Base-by-base conservation (phyloP, 768 basidiomycete genomes). In the Clavulina sp. region DNA sequence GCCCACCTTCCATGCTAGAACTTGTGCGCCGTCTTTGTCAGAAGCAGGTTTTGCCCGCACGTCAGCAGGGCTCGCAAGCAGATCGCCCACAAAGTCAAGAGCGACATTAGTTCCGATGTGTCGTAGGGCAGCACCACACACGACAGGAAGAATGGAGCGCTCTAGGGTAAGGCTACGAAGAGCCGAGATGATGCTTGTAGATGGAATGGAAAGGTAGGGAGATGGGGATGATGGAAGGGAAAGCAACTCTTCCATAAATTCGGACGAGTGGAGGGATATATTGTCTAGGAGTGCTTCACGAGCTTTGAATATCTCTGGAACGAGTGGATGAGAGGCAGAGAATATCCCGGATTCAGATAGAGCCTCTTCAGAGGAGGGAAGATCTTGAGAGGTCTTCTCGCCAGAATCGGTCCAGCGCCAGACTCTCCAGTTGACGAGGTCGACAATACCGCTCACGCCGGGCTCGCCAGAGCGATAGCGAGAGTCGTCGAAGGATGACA, bases 1-100 rank as follows among this genome's bases (percentile, higher is more conserved):
- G 29, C 69, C 71, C 21, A 91, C 87, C 61, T 91, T 91, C 87
- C 88, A 91, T 2, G 83, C 87, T 26, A 91, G 68, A 56, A 80
- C 63, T 32, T 74, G 76, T 23, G 83, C 47, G 60, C 41, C 41
- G 26, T 44, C 52, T 16, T 26, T 33, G 29, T 49, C 53, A 28
- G 32, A 48, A 6, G 52, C 46, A 74, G 73, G 23, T 63, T 57
- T 18, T 60, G 61, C 73, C 13, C 64, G 61, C 6, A 83, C 70
- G 57, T 91, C 87, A 18, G 78, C 48, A 4, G 87, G 87, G 51
- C 80, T 81, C 0, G 87, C 81, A 5, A 91, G 67, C 21, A 89
- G 68, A 59, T 81, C 80, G 28, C 86, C 85, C 30, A 77, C 75
- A 55, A 84, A 89, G 64, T 89, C 77, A 75, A 91, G 73, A 4